phyloP scores from a whole-genome alignment of 2,329 filamentous ascomycete species.

The Arthrobotrys sphaeroides region DNA sequence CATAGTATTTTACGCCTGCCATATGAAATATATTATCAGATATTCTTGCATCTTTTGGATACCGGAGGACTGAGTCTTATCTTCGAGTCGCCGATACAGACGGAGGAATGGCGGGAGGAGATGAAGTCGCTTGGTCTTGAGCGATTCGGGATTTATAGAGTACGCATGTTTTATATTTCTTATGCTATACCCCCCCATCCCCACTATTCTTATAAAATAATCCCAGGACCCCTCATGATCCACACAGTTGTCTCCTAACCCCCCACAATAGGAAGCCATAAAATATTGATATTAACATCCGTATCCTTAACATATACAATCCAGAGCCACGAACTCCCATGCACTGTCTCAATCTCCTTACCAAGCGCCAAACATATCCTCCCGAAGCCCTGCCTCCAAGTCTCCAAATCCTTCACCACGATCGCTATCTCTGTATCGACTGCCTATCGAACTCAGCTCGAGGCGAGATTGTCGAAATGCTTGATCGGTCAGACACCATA shows the following conservation, averaged over 20 bases:
- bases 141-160: background rate
- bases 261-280: no score
- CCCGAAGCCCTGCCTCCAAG: background rate
- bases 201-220: no score
- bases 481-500: background rate
- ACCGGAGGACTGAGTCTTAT: background rate
- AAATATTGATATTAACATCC: background rate
- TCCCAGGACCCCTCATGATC: no score
- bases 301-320: no score
- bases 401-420: background rate
- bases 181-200: background rate
- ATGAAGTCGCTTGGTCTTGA: background rate
- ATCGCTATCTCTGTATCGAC: background rate
- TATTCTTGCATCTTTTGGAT: conserved; percentile 8
- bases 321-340: background rate
- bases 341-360: background rate
- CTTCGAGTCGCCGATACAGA: conserved; percentile 8
- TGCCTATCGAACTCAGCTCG: background rate
- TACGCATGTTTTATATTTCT: background rate
- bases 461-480: background rate
- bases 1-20: conserved; percentile 7
- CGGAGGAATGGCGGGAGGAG: background rate
- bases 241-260: no score
- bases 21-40: conserved; percentile 23
- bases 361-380: background rate